Base-by-base conservation (phyloP, 331 rosid genomes). In the Cydonia oblonga region DNA sequence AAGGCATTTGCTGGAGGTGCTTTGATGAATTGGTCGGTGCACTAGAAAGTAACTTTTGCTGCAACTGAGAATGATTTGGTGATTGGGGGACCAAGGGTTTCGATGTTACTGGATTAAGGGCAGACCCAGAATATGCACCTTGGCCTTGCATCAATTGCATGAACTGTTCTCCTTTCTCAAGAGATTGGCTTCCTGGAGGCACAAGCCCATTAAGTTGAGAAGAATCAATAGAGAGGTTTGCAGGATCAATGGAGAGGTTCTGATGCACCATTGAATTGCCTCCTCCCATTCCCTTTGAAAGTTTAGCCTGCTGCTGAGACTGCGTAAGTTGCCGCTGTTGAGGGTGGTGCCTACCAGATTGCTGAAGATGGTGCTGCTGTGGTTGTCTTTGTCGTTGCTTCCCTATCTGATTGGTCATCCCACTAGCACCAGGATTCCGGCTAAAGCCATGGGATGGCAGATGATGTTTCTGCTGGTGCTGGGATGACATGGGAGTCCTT, bases 311-410 rank as follows among this genome's bases (percentile, higher is more conserved):
- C 80, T 87, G 96, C 57, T 86, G 99, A 79, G 97, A 74, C 77
- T 87, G 93, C 29, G 68, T 74, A 73, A 79, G 90, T 76, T 83
- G 96, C 70, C 88, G 83, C 79, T 87, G 96, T 79, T 83, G 92
- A 75, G 96, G 97, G 79, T 95, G 99, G 79, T 90, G 96, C 86
- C 99, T 87, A 57, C 87, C 85, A 73, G 97, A 68, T 76, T 88
- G 97, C 49, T 85, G 96, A 85, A 85, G 87, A 68, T 86, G 97
- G 74, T 80, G 88, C 68, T 85, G 93, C 74, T 86, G 92, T 58
- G 82, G 82, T 72, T 76, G 96, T 7, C 95, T 84, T 64, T 84
- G 99, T 62, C 90, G 81, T 75, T 86, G 99, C 83, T 91, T 95
- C 35, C 76, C 90, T 54, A 84, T 77, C 81, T 87, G 99, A 82